These are phyloP conservation scores for Vickermania spadyakhi DNA, from an alignment of 208 protist genomes.

Conservation along the genomic window DNA sequence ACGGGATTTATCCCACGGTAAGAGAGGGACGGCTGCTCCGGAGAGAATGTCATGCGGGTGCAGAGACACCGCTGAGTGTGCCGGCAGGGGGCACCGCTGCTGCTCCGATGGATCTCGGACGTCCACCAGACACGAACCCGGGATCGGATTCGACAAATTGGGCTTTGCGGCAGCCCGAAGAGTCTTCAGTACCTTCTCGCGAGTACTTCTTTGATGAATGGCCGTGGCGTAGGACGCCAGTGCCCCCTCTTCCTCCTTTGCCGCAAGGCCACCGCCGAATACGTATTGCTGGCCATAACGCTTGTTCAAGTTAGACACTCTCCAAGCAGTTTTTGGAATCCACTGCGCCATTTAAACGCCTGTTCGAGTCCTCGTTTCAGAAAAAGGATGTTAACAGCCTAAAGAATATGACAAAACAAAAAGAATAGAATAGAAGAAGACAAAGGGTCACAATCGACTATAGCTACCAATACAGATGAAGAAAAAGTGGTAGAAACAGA, in stretches of 20 bases:
- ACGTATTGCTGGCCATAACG: slow-evolving; percentile 65
- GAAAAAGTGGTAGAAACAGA: too few relatives aligned
- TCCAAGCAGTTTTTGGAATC: slow-evolving; percentile 86
- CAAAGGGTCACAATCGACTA: too few relatives aligned
- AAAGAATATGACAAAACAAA: too few relatives aligned
- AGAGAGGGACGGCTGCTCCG: slow-evolving; percentile 50
- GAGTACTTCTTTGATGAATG: not conserved
- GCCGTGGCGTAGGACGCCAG: slow-evolving; percentile 23
- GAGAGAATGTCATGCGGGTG: slow-evolving; percentile 77
- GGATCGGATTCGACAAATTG: not conserved
- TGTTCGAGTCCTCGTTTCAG: not conserved
- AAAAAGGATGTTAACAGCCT: not conserved
- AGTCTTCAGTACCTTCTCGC: slow-evolving; percentile 9
- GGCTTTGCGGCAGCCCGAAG: slow-evolving; percentile 8
- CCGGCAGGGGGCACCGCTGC: slow-evolving; percentile 7
- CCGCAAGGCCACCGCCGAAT: slow-evolving; percentile 15
- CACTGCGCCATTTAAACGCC: slow-evolving; percentile 60
- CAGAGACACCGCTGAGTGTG: slow-evolving; percentile 21
- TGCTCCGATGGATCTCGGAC: slow-evolving; percentile 39
- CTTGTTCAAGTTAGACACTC: slow-evolving; percentile 79
- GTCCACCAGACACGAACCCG: slow-evolving; percentile 54
- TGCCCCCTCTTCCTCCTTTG: slow-evolving; percentile 9
- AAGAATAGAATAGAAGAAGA: too few relatives aligned
- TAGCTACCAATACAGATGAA: too few relatives aligned
- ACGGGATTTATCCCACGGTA: slow-evolving; percentile 29